phyloP scores from a whole-genome alignment of 345 rosid species.

The Populus alba region DNA sequence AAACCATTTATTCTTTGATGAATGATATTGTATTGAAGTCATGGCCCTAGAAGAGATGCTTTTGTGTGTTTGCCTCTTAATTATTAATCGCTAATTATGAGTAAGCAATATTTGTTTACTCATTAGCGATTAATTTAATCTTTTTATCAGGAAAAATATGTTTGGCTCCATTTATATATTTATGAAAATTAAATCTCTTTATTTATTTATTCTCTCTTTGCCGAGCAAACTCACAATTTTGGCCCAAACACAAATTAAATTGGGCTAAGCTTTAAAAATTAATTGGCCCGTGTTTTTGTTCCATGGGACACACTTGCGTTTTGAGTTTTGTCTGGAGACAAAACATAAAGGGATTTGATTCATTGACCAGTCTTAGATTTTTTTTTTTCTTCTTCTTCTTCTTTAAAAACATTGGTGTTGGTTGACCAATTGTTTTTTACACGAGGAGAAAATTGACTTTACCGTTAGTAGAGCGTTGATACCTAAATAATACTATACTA shows the following conservation, averaged over 20 bases:
- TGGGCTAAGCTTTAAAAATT: not conserved
- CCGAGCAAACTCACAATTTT: not conserved
- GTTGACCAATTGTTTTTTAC: too few species aligned
- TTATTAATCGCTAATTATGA: not conserved
- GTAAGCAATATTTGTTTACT: not conserved
- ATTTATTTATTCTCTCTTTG: not conserved
- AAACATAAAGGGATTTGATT: not conserved
- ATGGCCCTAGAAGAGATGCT: not conserved
- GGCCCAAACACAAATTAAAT: not conserved
- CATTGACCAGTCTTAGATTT: too few species aligned
- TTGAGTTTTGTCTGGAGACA: not conserved
- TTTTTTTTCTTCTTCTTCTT: too few species aligned
- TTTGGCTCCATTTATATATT: too few species aligned
- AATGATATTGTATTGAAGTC: not conserved
- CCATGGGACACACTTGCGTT: not conserved
- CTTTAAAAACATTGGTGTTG: too few species aligned
- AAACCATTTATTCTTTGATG: not conserved
- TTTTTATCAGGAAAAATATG: too few species aligned
- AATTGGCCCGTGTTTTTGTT: not conserved
- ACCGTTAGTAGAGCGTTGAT: too few species aligned
- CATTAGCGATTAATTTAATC: too few species aligned
- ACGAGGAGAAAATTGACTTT: too few species aligned
- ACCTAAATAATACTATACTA: too few species aligned
- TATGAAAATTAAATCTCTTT: too few species aligned
- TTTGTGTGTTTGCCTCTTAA: not conserved